Base-by-base conservation (phyloP, 1,139 yeast species). In the Sugiyamaella paludigena region DNA sequence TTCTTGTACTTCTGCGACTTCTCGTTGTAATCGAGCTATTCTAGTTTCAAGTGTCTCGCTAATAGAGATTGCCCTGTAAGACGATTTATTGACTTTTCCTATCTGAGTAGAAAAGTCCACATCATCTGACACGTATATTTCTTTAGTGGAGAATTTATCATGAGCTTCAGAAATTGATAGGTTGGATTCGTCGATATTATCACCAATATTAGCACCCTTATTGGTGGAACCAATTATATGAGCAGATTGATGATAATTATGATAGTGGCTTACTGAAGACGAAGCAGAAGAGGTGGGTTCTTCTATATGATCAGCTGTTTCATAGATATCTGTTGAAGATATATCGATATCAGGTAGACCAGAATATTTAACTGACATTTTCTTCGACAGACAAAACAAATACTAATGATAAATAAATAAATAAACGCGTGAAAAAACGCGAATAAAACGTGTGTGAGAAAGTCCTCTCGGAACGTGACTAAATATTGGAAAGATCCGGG, bases 21-120 rank as follows among this genome's bases (percentile, higher is more conserved):
- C 83, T 29, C 70, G 58, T 30, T 68, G 60, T 33, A 80, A 72
- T 44, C 84, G 60, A 1, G 71, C 69, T 34, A 80, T 55, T 54
- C 70, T 74, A 58, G 77, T 79, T 15, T 67, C 74, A 7, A 62
- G 19, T 8, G 53, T 48, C 45, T 52, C 58, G 2, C 36, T 33
- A 3, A 39, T 43, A 7, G 40, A 35, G 1, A 46, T 36, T 7
- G 53, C 46, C 26, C 43, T 29, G 34, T 54, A 52, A 7, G 49
- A 48, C 13, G 40, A 29, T 29, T 43, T 42, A 16, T 36, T 24
- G 7, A 26, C 19, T 1, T 37, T 10, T 10, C 43, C 45, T 4
- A 47, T 32, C 8, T 32, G 24, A 8, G 47, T 7, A 2, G 55
- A 48, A 36, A 49, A 53, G 34, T 54, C 54, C n/a, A 43, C 34